Conservation (phyloP, 257 asterid species). For the Przewalskia tangutica region DNA sequence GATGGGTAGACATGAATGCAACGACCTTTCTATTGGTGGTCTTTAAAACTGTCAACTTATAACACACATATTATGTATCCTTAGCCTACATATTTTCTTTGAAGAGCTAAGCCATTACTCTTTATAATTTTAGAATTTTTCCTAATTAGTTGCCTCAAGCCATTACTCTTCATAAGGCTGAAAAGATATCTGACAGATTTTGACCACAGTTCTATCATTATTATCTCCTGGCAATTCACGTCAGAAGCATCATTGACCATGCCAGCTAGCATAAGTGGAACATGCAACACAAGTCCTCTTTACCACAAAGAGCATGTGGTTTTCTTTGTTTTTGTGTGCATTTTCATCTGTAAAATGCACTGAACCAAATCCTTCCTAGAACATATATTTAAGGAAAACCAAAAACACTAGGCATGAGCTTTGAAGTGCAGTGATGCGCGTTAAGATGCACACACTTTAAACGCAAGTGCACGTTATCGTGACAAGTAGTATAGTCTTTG, state of each 20-base stretch:
- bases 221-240: neutral
- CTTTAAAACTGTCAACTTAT: neutral
- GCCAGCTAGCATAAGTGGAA: neutral
- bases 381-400: neutral
- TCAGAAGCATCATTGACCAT: neutral
- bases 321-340: neutral
- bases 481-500: too few relatives aligned
- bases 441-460: too few relatives aligned
- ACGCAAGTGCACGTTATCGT: too few relatives aligned
- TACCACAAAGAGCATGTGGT: neutral
- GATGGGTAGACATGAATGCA: neutral
- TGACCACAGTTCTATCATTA: neutral
- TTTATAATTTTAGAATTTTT: neutral
- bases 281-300: neutral
- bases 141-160: neutral
- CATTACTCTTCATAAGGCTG: neutral
- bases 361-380: neutral
- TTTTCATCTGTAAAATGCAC: neutral
- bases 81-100: neutral
- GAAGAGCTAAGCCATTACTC: neutral
- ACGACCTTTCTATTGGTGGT: neutral
- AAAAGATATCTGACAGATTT: neutral
- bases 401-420: neutral
- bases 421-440: too few relatives aligned
- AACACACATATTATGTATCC: neutral